These are phyloP conservation scores for Vigna trinervia DNA, from an alignment of 306 rosid genomes.

Conservation along the genomic window DNA sequence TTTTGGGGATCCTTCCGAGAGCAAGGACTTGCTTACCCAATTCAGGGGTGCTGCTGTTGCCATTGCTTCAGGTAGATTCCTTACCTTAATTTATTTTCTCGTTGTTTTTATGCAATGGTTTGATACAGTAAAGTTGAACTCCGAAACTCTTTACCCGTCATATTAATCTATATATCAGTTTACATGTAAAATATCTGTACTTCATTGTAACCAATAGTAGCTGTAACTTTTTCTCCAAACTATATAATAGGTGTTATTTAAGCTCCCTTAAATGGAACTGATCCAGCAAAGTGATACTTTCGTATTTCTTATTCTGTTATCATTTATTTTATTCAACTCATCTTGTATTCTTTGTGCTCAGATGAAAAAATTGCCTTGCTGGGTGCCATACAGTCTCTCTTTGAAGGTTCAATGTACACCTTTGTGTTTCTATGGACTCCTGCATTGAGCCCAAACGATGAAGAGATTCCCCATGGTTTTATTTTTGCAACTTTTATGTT, in stretches of 20 bases:
- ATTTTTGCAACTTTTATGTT: conserved; percentile 96
- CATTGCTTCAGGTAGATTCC: conserved; percentile 86
- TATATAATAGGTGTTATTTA: background rate
- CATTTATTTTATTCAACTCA: conserved; percentile 27
- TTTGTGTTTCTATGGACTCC: conserved; percentile 97
- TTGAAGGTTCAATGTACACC: conserved; percentile 97
- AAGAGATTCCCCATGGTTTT: conserved; percentile 92
- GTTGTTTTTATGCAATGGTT: conserved; percentile 28
- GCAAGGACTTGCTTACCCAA: conserved; percentile 81
- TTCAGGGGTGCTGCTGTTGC: conserved; percentile 92
- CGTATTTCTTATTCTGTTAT: conserved; percentile 1
- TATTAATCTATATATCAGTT: conserved; percentile 4
- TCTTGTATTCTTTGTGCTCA: conserved; percentile 42
- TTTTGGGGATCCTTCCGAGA: conserved; percentile 84
- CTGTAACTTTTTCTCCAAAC: background rate
- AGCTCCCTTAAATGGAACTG: conserved; percentile 16
- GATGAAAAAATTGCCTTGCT: conserved; percentile 86
- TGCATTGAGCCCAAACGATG: conserved; percentile 90
- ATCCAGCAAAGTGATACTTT: conserved; percentile 17
- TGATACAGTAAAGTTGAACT: conserved; percentile 38
- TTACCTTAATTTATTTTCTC: conserved; percentile 18
- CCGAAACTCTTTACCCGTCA: background rate
- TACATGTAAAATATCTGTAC: conserved; percentile 7
- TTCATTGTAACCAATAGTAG: conserved; percentile 7
- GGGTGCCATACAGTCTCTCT: conserved; percentile 93